These are phyloP conservation scores for Rachicladosporium sp. DNA, from an alignment of 2,329 filamentous ascomycete species.

Conservation along the genomic window DNA sequence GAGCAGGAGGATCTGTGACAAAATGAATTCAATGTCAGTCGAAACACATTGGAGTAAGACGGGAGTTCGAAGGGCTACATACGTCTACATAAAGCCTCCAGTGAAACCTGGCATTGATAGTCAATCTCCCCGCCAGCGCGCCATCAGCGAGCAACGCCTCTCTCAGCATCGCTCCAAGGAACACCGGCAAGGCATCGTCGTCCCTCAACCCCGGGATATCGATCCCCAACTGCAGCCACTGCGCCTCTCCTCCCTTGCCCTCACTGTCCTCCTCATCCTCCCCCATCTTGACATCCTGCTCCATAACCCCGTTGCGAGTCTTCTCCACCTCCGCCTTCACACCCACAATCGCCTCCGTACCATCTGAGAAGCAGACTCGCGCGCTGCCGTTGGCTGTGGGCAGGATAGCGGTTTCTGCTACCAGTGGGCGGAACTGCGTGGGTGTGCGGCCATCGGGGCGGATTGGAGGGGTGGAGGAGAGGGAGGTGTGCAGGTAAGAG, in stretches of 20 bases:
- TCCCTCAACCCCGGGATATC: constrained; percentile 86
- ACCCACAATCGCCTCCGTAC: constrained; percentile 89
- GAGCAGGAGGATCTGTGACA: constrained; percentile 69
- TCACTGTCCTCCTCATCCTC: constrained; percentile 24
- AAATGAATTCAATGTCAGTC: no score
- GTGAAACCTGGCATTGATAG: constrained; percentile 85
- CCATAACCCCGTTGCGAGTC: constrained; percentile 33
- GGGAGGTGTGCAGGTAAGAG: constrained; percentile 82
- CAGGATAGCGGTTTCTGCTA: constrained; percentile 80
- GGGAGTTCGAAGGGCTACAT: constrained; percentile 35
- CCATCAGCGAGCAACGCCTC: constrained; percentile 72
- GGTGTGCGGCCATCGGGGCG: constrained; percentile 75
- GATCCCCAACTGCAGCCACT: constrained; percentile 81
- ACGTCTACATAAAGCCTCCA: constrained; percentile 96
- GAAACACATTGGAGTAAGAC: no score
- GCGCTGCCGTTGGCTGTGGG: constrained; percentile 86
- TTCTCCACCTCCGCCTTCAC: constrained; percentile 90
- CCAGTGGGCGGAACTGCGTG: constrained; percentile 79
- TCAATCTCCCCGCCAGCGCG: constrained; percentile 54
- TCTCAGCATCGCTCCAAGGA: constrained; percentile 73
- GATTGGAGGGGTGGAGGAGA: constrained; percentile 69
- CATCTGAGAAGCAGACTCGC: constrained; percentile 85
- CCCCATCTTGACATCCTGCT: constrained; percentile 31
- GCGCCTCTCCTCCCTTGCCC: constrained; percentile 41
- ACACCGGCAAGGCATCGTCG: constrained; percentile 80